Evolutionary conservation across 805 yeast species (phyloP), one percentile per base, ranked within the genome.

Genomic region (Cyberlindnera galapagoensis): DNA sequence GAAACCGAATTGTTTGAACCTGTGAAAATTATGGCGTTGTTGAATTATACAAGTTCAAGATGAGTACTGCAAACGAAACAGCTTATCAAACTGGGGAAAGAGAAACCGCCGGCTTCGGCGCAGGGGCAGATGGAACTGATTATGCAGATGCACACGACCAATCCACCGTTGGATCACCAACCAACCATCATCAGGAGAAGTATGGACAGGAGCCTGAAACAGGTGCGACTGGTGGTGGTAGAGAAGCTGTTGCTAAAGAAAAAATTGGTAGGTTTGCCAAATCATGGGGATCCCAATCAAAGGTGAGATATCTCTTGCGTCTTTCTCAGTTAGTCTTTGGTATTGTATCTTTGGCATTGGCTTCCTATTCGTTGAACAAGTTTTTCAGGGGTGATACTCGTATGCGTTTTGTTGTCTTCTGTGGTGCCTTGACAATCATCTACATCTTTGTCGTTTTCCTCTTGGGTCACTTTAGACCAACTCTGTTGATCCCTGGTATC

Each of bases 371-470:
- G 3, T 28, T 55, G 24, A 31, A 36, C 19, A 42, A 36, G 18
- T 52, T 47, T 32, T 44, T 35, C 16, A 32, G 35, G 21, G 44
- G 45, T 21, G 57, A 59, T 16, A 39, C 49, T 12, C 50, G 52
- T 23, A 54, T 54, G 42, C 53, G 63, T 34, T 52, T 47, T 36
- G 45, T 54, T 16, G 31, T 54, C 13, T 50, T 63, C 18, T 46
- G 50, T 17, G 56, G 58, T 32, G 43, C 46, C 4, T 39, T 58
- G n/a, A 49, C 60, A 12, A 28, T 51, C 5, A 31, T 56, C 7
- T 59, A 60, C 40, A 26, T 52, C 14, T 13, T 58, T 10, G 30
- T 46, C 2, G 36, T 54, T n/a, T 26, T 39, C 6, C n/a, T 46
- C 3, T 13, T 53, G 2, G 40, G 51, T 1, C 25, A 47, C 20